Percentiles rank a stretch among this genome's conserved stretches.
These are phyloP conservation scores for Pythium monospermum DNA, from an alignment of 352 stramenopile genomes.

Conservation along the genomic window DNA sequence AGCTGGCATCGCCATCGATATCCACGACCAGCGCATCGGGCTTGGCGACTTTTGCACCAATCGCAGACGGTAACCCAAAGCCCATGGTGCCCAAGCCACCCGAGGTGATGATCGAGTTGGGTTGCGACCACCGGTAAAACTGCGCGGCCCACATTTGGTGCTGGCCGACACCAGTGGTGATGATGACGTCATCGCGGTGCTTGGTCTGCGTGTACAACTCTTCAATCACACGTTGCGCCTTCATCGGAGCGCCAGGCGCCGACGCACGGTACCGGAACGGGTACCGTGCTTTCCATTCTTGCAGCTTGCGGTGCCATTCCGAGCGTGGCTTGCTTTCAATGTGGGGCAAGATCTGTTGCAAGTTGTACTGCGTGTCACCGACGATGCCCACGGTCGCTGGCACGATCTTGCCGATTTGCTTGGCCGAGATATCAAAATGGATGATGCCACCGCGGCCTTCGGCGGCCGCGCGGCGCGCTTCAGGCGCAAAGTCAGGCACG, in stretches of 20 bases:
- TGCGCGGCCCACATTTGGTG: conserved; percentile 97
- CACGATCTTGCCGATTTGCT: conserved; percentile 85
- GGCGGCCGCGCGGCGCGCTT: conserved; percentile 86
- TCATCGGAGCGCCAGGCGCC: conserved; percentile 75
- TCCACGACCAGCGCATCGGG: conserved; percentile 83
- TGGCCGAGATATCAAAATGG: conserved; percentile 93
- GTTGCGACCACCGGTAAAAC: conserved; percentile 94
- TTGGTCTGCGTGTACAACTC: conserved; percentile 94
- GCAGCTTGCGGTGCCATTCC: conserved; percentile 91
- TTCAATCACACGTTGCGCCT: conserved; percentile 91
- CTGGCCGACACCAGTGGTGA: conserved; percentile 94
- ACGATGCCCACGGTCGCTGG: conserved; percentile 73
- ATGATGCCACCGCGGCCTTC: conserved; percentile 93
- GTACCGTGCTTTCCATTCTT: conserved; percentile 89
- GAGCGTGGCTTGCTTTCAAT: conserved; percentile 75
- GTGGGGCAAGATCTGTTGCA: conserved; percentile 86
- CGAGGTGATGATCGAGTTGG: conserved; percentile 92
- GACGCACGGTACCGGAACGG: conserved; percentile 89
- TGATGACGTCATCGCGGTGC: conserved; percentile 86
- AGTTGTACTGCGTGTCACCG: conserved; percentile 88
- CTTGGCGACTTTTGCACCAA: conserved; percentile 93
- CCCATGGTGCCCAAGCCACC: conserved; percentile 95
- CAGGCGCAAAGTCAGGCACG: conserved; percentile 90
- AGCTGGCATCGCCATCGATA: conserved; percentile 94
- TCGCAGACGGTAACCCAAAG: conserved; percentile 90